Percentiles rank a stretch among this genome's conserved stretches.
Evolutionary conservation across 805 yeast genomes (phyloP).

Genomic region (Candida quercuum): DNA sequence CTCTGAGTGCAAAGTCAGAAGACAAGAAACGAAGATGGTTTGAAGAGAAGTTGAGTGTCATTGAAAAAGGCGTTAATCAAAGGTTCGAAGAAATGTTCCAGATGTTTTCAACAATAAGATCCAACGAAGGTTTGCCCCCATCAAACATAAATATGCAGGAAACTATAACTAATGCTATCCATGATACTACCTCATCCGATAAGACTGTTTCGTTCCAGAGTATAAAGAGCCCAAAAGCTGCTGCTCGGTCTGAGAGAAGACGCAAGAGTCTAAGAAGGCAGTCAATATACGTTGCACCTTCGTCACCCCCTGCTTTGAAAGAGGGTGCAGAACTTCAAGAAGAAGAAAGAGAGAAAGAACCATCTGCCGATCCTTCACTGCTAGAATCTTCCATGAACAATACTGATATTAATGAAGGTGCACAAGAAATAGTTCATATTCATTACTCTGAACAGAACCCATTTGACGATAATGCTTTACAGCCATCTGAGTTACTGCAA

Average conservation of each 20-base stretch:
- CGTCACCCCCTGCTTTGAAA: constrained; percentile 7
- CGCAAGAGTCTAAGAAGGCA: constrained; percentile 36
- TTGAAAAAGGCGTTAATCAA: constrained; percentile 37
- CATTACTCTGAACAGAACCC: constrained; percentile 21
- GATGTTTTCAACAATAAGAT: constrained; percentile 35
- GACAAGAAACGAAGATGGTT: constrained; percentile 28
- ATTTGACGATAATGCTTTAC: too few relatives aligned
- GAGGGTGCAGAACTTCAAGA: constrained; percentile 4
- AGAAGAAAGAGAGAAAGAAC: not conserved
- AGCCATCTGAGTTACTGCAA: too few relatives aligned
- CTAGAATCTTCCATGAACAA: not conserved
- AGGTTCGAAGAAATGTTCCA: constrained; percentile 42
- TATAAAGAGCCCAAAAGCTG: constrained; percentile 19
- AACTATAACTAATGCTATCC: constrained; percentile 2
- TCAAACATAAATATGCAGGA: constrained; percentile 9
- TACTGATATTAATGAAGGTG: constrained; percentile 3
- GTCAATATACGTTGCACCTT: constrained; percentile 31
- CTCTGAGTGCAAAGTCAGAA: constrained; percentile 27
- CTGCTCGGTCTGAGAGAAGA: constrained; percentile 24
- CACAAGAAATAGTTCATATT: constrained; percentile 16
- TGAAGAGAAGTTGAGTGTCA: constrained; percentile 29
- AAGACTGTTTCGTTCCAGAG: constrained; percentile 22
- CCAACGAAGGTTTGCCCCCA: constrained; percentile 32
- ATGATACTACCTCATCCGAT: constrained; percentile 11
- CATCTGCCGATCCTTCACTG: not conserved